A percentile compares a stretch with the other conserved stretches of the same genome.
Conservation (phyloP, 1,284 basidiomycete genomes). For the Trichosporon asahii region DNA sequence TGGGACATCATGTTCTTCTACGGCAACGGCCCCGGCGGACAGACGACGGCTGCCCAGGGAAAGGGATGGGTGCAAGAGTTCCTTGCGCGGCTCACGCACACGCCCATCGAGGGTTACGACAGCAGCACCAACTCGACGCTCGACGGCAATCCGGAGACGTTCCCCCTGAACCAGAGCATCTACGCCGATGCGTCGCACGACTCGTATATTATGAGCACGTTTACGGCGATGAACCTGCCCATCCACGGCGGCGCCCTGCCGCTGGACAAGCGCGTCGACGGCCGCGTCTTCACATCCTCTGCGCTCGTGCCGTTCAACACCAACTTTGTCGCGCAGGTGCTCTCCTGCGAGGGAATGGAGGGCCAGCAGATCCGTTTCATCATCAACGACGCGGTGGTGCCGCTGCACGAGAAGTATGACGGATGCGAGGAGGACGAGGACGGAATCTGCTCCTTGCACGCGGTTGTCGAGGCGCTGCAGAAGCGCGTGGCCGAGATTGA, state of each 20-base stretch:
- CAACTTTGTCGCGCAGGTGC: neutral
- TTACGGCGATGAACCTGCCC: constrained; percentile 18
- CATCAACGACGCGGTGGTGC: constrained; percentile 34
- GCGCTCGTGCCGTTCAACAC: constrained; percentile 8
- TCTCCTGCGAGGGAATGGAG: neutral
- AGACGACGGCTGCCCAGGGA: constrained; percentile 65
- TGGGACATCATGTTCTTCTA: constrained; percentile 12
- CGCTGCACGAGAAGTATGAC: constrained; percentile 38
- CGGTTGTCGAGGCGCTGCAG: constrained; percentile 69
- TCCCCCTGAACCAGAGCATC: constrained; percentile 22
- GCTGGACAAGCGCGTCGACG: constrained; percentile 15
- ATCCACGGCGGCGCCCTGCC: neutral
- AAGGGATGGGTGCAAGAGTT: constrained; percentile 69
- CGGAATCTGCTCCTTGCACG: constrained; percentile 73
- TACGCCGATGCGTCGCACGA: constrained; percentile 28
- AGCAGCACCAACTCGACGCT: constrained; percentile 22
- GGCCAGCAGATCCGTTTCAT: constrained; percentile 30
- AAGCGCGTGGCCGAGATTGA: constrained; percentile 66
- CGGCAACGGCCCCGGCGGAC: constrained; percentile 6
- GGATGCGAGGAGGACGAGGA: constrained; percentile 66
- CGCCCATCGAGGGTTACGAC: constrained; percentile 14
- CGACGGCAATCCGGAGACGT: constrained; percentile 12
- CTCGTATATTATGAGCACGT: constrained; percentile 15
- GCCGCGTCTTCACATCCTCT: constrained; percentile 3
- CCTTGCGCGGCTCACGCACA: constrained; percentile 23